Conservation (phyloP, 202 grass and related monocot genomes). For the Eragrostis tef region DNA sequence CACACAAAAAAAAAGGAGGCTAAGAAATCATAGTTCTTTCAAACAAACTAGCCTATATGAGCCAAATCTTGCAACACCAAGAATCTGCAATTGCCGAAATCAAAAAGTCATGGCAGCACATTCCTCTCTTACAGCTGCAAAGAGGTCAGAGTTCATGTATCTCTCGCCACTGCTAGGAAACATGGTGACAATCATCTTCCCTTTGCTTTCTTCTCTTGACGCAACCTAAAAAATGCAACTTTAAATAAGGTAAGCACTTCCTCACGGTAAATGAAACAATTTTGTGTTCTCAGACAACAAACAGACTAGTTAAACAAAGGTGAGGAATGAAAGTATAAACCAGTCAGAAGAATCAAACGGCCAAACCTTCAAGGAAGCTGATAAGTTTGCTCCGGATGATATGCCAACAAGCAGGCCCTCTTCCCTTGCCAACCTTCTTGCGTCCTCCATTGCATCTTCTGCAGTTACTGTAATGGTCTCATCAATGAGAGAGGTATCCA, state of each 20-base stretch:
- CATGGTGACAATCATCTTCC: constrained; percentile 66
- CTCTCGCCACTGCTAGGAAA: constrained; percentile 73
- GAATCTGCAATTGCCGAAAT: neutral
- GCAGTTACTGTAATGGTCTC: constrained; percentile 50
- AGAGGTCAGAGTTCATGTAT: constrained; percentile 68
- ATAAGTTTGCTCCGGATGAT: constrained; percentile 62
- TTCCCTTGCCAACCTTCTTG: constrained; percentile 58
- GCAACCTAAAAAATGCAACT: constrained; percentile 52
- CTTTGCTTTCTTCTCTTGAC: constrained; percentile 60
- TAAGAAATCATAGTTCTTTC: neutral
- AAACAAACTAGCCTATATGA: neutral
- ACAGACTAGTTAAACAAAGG: constrained; percentile 5
- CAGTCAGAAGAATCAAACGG: neutral
- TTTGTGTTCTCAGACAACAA: neutral
- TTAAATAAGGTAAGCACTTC: constrained; percentile 9
- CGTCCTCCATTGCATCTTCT: constrained; percentile 48
- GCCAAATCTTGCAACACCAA: neutral
- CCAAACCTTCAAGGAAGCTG: constrained; percentile 54
- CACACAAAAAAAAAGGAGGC: too few species aligned
- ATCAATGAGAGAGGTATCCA: constrained; percentile 52
- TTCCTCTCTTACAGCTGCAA: constrained; percentile 61
- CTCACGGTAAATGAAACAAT: too few species aligned
- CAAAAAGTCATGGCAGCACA: constrained; percentile 71
- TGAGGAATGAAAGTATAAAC: neutral
- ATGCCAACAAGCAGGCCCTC: constrained; percentile 66